Evolutionary conservation across 306 rosid species (phyloP).

Genomic region (Medicago lupulina): DNA sequence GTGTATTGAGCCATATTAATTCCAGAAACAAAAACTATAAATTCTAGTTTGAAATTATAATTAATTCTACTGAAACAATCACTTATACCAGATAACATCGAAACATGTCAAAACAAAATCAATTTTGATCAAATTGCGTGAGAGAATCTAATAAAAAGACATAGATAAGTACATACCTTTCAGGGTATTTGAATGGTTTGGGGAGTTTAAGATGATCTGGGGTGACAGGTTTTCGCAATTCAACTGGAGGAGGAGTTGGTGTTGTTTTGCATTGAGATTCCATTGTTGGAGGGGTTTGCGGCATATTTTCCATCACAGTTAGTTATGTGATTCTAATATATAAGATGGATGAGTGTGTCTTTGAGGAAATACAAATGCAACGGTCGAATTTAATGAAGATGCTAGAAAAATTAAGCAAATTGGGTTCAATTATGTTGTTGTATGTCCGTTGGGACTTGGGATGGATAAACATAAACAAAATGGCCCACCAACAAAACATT

Average conservation of each 20-base stretch:
- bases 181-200: constrained; percentile 81
- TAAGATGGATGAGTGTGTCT: background rate
- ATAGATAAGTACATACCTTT: constrained; percentile 56
- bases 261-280: constrained; percentile 56
- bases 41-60: background rate
- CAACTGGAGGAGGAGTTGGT: constrained; percentile 52
- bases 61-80: background rate
- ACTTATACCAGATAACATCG: background rate
- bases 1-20: background rate
- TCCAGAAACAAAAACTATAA: too few species aligned
- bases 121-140: background rate
- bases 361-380: background rate
- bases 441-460: too few species aligned
- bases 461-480: too few species aligned
- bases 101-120: background rate
- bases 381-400: background rate
- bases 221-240: constrained; percentile 59
- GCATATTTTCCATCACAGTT: constrained; percentile 52
- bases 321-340: background rate
- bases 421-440: too few species aligned
- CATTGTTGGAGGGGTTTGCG: constrained; percentile 22
- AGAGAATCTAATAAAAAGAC: background rate
- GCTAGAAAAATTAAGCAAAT: too few species aligned
- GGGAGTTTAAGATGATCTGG: constrained; percentile 82
- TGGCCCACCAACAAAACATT: too few species aligned